A percentile compares a stretch with the other conserved stretches of the same genome.
These are phyloP conservation scores for Colletotrichum sp. DNA, from an alignment of 2,329 filamentous ascomycete species.

Conservation along the genomic window DNA sequence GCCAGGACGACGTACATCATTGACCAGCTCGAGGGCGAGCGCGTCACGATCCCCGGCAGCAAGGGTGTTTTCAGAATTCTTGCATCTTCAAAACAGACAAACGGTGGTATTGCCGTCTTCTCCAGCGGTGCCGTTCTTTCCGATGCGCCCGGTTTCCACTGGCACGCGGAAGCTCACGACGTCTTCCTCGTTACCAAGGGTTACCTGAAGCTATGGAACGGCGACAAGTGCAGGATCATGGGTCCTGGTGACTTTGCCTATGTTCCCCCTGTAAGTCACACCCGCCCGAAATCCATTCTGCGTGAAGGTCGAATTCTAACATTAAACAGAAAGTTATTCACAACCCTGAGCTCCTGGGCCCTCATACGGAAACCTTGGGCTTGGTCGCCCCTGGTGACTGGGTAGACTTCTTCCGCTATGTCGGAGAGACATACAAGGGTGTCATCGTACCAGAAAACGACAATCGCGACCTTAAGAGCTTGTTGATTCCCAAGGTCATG, in stretches of 20 bases:
- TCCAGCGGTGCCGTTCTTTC: slow-evolving; percentile 50
- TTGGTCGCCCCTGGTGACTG: slow-evolving; percentile 63
- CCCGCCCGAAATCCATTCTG: background rate
- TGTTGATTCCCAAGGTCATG: slow-evolving; percentile 60
- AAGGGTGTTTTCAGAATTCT: slow-evolving; percentile 57
- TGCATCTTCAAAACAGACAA: slow-evolving; percentile 56
- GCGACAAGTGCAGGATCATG: slow-evolving; percentile 59
- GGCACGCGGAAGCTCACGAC: slow-evolving; percentile 61
- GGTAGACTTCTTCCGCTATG: slow-evolving; percentile 65
- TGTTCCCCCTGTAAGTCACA: slow-evolving; percentile 53
- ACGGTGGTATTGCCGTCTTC: slow-evolving; percentile 56
- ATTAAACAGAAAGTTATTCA: slow-evolving; percentile 51
- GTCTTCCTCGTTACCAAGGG: slow-evolving; percentile 63
- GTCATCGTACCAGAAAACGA: slow-evolving; percentile 56
- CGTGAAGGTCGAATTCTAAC: background rate
- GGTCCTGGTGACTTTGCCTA: slow-evolving; percentile 62
- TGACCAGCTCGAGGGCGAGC: slow-evolving; percentile 54
- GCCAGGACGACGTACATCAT: slow-evolving; percentile 48
- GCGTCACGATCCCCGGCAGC: slow-evolving; percentile 56
- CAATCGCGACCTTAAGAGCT: slow-evolving; percentile 52
- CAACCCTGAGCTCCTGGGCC: slow-evolving; percentile 58
- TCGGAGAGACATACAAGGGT: slow-evolving; percentile 57
- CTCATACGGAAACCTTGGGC: slow-evolving; percentile 59
- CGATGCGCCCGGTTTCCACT: slow-evolving; percentile 59
- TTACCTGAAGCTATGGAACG: slow-evolving; percentile 61